Percentiles rank a stretch among this genome's conserved stretches.
phyloP scores from a whole-genome alignment of 495 filamentous ascomycete genomes.

The Peziza echinospora region DNA sequence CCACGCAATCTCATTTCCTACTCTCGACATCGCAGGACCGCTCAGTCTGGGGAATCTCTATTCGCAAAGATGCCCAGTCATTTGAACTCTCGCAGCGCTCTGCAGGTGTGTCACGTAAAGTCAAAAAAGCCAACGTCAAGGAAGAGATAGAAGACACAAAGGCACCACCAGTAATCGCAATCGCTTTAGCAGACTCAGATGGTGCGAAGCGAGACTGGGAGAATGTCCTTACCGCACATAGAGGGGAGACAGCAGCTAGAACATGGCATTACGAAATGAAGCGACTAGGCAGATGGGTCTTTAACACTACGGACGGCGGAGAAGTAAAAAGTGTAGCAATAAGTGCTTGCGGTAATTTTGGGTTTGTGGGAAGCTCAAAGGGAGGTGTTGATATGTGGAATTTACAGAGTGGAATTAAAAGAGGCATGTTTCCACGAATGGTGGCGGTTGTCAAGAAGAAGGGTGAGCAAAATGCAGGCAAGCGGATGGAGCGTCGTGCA shows the following conservation, averaged over 20 bases:
- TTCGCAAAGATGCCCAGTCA: slow-evolving; percentile 84
- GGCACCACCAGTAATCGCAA: slow-evolving; percentile 69
- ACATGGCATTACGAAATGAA: slow-evolving; percentile 91
- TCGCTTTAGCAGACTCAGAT: slow-evolving; percentile 78
- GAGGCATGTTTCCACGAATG: slow-evolving; percentile 62
- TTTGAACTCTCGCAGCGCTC: slow-evolving; percentile 77
- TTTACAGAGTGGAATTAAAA: slow-evolving; percentile 72
- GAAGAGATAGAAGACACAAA: slow-evolving; percentile 51
- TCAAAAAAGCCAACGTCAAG: slow-evolving; percentile 57
- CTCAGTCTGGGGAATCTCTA: slow-evolving; percentile 85
- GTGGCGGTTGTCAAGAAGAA: slow-evolving; percentile 38
- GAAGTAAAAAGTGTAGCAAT: slow-evolving; percentile 75
- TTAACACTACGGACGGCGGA: slow-evolving; percentile 63
- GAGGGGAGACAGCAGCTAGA: slow-evolving; percentile 57
- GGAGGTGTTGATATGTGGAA: slow-evolving; percentile 88
- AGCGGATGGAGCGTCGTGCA: too few species aligned
- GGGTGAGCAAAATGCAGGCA: slow-evolving; percentile 16
- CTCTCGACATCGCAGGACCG: slow-evolving; percentile 70
- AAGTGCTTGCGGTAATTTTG: slow-evolving; percentile 82
- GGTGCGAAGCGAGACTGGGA: slow-evolving; percentile 75
- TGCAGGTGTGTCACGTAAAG: slow-evolving; percentile 48
- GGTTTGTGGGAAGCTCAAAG: slow-evolving; percentile 61
- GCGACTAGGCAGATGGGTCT: slow-evolving; percentile 82
- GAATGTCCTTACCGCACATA: slow-evolving; percentile 86
- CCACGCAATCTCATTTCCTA: slow-evolving; percentile 81